phyloP scores from a whole-genome alignment of 164 flowering plant genomes.

The Berberis thunbergii region DNA sequence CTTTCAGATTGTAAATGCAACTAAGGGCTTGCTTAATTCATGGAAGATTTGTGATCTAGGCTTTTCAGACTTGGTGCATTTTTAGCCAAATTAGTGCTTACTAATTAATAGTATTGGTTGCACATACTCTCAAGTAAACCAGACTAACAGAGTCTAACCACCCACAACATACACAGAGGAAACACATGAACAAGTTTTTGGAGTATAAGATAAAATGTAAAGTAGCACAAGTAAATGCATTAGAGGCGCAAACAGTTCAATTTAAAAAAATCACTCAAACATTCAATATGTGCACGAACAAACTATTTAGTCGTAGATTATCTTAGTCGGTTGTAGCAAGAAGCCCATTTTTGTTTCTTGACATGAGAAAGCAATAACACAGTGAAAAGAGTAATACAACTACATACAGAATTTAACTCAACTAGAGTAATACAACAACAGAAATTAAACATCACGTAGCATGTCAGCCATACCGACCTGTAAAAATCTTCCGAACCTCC shows the following conservation, averaged over 20 bases:
- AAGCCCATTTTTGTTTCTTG: slow-evolving; percentile 89
- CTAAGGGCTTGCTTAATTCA: no score
- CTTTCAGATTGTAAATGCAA: no score
- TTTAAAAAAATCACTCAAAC: background rate
- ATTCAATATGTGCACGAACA: no score
- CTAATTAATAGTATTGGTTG: no score
- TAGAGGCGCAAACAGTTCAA: background rate
- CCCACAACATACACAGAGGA: background rate
- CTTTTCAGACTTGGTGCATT: no score
- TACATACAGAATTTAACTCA: background rate
- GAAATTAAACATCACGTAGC: background rate
- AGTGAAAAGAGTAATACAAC: background rate
- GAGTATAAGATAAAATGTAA: background rate
- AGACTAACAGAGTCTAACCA: background rate
- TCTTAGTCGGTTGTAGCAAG: slow-evolving; percentile 94
- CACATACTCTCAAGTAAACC: no score
- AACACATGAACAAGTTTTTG: no score
- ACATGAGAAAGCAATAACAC: slow-evolving; percentile 1
- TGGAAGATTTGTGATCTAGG: no score
- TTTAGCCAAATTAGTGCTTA: no score
- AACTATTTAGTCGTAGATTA: slow-evolving; percentile 7
- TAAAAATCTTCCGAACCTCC: slow-evolving; percentile 92
- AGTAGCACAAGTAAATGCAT: background rate
- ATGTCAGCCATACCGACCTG: slow-evolving; percentile 33
- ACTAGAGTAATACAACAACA: background rate